Conservation (phyloP, 352 stramenopile genomes). For the Blastocystis sp. region DNA sequence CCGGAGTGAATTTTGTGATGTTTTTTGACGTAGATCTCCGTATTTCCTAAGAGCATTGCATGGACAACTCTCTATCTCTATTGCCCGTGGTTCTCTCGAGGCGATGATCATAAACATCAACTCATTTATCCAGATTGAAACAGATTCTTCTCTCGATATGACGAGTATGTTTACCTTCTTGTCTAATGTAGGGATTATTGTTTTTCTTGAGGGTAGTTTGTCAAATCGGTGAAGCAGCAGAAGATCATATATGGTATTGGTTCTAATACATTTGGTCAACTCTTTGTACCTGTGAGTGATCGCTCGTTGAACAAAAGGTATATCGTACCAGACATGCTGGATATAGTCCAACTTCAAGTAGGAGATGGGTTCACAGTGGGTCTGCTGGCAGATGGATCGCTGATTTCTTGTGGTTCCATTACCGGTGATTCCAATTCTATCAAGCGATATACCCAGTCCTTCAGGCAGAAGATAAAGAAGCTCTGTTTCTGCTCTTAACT, state of each 20-base stretch:
- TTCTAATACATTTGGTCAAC: neutral
- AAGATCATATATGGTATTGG: neutral
- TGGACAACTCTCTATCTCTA: neutral
- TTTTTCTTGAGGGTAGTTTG: neutral
- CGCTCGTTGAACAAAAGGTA: neutral
- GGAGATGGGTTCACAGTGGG: neutral
- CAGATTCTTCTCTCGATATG: neutral
- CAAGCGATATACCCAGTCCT: too few species aligned
- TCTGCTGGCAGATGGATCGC: neutral
- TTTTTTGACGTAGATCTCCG: neutral
- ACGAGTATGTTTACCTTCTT: neutral
- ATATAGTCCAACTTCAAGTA: neutral
- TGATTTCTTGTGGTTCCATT: neutral
- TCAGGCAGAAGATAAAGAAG: too few species aligned
- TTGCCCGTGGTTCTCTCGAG: neutral
- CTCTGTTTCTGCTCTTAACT: too few species aligned
- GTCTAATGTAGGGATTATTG: too few species aligned
- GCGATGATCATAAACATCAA: slow-evolving; percentile 1
- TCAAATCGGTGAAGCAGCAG: neutral
- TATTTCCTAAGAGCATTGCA: neutral
- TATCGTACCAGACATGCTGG: neutral
- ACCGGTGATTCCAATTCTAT: too few species aligned
- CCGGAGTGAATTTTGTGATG: neutral
- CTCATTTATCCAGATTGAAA: neutral
- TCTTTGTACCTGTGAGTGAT: neutral